Evolutionary conservation across 2,329 filamentous ascomycete species (phyloP), one percentile per base, ranked within the genome.

Genomic region (Trichoderma sp.): DNA sequence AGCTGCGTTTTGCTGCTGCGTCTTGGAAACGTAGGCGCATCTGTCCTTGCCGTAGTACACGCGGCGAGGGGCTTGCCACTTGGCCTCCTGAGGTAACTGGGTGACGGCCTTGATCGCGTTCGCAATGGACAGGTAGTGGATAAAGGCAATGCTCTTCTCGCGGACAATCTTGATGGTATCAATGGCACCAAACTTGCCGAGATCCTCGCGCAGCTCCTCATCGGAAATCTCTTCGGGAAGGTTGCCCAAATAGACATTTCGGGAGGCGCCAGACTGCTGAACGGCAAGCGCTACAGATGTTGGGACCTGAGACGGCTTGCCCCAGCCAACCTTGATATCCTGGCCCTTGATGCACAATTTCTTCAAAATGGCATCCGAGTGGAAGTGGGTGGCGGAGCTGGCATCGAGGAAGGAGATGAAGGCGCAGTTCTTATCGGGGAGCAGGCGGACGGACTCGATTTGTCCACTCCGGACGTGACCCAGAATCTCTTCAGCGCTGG

Each of bases 281-380:
- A 98, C 97, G 64, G 97, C 96, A 75, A 98, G 89, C n/a, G 95
- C 95, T 64, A 99, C 97, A 2, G 97, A 98, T 3, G 96, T 98
- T 4, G 97, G 97, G 1, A 99, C 97, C 85, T 98, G 96, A 4
- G 97, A 98, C 38, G 97, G 96, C 87, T 99, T 99, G 78, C 97
- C 97, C 97, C 97, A 99, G 77, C 97, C 97, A 81, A 99, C 95
- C 89, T 99, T 99, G 88, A 99, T 98, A 84, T 99, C 97, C 87
- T 98, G 97, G 31, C 96, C 96, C 86, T 97, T 95, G 87, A 99
- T 97, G 81, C 95, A 95, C 83, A 99, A 91, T 89, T 98, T 99
- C 89, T 99, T 99, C 90, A 99, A 91, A 86, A 99, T 99, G 80
- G 97, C 97, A 89, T 99, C 97, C 24, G 97, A 99, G 88, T 99